Evolutionary conservation across 192 early-diverging fungal species (phyloP), one percentile per base, ranked within the genome.

Genomic region (Backusella westeae): DNA sequence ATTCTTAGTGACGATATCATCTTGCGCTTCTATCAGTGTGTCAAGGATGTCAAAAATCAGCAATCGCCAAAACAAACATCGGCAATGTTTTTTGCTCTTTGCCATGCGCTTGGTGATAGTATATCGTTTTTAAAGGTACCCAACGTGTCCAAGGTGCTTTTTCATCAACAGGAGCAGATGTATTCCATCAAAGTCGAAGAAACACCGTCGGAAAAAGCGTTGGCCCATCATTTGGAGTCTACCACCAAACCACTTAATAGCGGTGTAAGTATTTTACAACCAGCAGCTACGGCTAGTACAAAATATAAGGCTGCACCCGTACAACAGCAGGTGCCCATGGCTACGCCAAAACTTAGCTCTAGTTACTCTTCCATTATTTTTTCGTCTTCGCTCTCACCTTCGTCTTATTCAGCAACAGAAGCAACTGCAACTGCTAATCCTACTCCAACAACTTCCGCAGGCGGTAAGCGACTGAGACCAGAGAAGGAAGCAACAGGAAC

Each of bases 51-150:
- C 69, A 80, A 71, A 26, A 52, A 66, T 10, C 79, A 76, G 23
- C 74, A 70, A 39, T 80, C 79, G 19, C 79, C 79, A 19, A 39
- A 46, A 8, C 59, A 75, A 56, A 80, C 79, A 6, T 66, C 70
- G 8, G 74, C 75, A 46, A 75, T 80, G 79, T 80, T 80, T 12
- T 80, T 76, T 69, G 79, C 79, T 0, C 52, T 80, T 19, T 80
- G 75, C 26, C 79, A 80, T 41, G 79, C 79, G 21, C 23, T 80
- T 7, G 75, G 75, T 26, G 74, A 80, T 19, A 53, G 52, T 34
- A 66, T 75, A 2, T 38, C 79, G 0, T 80, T 80, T 36, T 46
- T 80, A 39, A 80, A 80, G 49, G 71, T 80, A 8, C 79, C 79
- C 6, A 80, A 76, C 49, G 19, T 76, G 46, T 29, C 67, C 65